Evolutionary conservation across 192 early-diverging fungal genomes (phyloP).

Genomic region (Coemansia sp.): DNA sequence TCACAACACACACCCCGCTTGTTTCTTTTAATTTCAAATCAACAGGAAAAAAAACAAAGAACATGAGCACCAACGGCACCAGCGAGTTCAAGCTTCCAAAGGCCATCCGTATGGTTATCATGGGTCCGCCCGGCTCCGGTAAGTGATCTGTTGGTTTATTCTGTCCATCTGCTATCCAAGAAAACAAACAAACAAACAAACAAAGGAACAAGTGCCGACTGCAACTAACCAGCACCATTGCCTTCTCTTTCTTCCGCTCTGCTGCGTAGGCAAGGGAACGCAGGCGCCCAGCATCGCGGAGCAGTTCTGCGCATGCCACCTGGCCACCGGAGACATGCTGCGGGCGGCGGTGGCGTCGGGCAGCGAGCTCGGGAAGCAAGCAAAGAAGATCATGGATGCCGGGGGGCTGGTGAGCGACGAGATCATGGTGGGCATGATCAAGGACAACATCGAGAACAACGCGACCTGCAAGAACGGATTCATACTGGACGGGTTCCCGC

Average conservation of each 20-base stretch:
- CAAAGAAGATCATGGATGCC: conserved; percentile 99
- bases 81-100: conserved; percentile 52
- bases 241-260: background rate
- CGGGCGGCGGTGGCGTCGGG: conserved; percentile 92
- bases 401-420: conserved; percentile 97
- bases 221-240: too few species aligned
- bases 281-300: conserved; percentile 97
- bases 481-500: conserved; percentile 99
- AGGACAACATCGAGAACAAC: conserved; percentile 95
- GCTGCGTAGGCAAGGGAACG: conserved; percentile 75
- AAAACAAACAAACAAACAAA: background rate
- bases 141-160: conserved; percentile 24
- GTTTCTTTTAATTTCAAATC: conserved; percentile 9
- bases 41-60: background rate
- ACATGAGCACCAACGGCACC: conserved; percentile 17
- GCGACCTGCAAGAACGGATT: conserved; percentile 96
- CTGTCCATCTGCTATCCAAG: too few species aligned
- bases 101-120: conserved; percentile 75
- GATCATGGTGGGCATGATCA: conserved; percentile 96
- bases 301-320: conserved; percentile 93
- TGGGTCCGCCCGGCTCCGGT: conserved; percentile 90
- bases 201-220: background rate
- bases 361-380: conserved; percentile 88
- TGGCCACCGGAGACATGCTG: conserved; percentile 99
- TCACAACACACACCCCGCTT: background rate